Evolutionary conservation across 768 basidiomycete species (phyloP).

Genomic region (Leccinellum luteum): DNA sequence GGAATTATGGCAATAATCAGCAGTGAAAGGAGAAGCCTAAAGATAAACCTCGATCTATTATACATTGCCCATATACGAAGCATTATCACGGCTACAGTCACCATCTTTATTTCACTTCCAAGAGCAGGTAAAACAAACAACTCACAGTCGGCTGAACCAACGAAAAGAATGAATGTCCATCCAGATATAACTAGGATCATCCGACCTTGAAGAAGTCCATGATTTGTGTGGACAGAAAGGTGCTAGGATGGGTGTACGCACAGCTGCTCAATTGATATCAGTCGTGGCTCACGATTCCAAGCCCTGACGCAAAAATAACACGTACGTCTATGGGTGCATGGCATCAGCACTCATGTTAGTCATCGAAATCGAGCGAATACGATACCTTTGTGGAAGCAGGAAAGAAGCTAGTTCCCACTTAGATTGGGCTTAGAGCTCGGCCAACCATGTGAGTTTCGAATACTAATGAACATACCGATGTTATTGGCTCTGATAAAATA

Average conservation of each 20-base stretch:
- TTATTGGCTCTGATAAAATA: neutral
- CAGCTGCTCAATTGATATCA: neutral
- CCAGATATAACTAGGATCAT: neutral
- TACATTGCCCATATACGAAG: too few species aligned
- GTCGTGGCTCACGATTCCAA: neutral
- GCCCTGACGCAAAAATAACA: neutral
- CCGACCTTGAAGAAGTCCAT: neutral
- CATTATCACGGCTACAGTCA: neutral
- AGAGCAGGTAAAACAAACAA: neutral
- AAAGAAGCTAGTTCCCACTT: constrained; percentile 6
- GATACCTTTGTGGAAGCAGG: neutral
- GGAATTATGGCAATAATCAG: too few species aligned
- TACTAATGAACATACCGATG: neutral
- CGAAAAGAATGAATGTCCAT: neutral
- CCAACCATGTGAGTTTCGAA: neutral
- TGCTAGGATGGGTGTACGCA: neutral
- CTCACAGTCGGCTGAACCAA: constrained; percentile 6
- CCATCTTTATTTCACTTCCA: neutral
- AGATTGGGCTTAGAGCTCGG: neutral
- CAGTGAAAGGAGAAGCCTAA: too few species aligned
- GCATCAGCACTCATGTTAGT: neutral
- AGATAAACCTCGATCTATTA: too few species aligned
- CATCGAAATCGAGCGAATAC: too few species aligned
- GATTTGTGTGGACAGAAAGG: neutral
- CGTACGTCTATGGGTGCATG: neutral